Base-by-base conservation (phyloP, 2,329 filamentous ascomycete genomes). In the Ceratocystiopsis minuta region DNA sequence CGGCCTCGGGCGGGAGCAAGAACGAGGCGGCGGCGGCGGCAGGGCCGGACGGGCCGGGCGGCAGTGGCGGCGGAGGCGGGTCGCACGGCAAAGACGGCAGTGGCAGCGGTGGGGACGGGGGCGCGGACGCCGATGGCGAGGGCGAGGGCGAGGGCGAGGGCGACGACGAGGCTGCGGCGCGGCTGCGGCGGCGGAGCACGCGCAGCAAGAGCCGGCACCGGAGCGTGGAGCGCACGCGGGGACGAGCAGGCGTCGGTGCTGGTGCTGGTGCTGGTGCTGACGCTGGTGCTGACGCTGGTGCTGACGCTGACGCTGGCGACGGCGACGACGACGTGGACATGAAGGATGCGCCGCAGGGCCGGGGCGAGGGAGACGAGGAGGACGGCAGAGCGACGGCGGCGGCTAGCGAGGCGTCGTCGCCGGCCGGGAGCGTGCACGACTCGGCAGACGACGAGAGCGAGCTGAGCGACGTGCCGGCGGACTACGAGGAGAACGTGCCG, bases 371-470 rank as follows among this genome's bases (percentile, higher is more conserved):
- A 45, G 55, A 61, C 34, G 57, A 50, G 6, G 59, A 55, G 13
- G 58, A 49, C 35, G 52, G 34, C 50, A 56, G 6, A 1, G 52
- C 52, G 52, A 37, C 51, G 57, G 37, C 51, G 56, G 40, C 40
- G 53, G 46, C 42, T 44, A 52, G 45, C 46, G 54, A 52, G n/a
- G 43, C 50, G 3, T 72, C 63, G 39, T 76, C 73, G 43, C 66
- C 68, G 6, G 65, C 67, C 0, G 70, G 68, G 6, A 82, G 72
- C 45, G 59, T 76, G 9, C 71, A 77, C 45, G 75, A 79, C 46
- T 77, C 70, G 35, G 76, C 72, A 0, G 76, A 80, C 47, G 75
- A 79, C 42, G 77, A 81, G 55, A 80, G 75, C 52, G 77, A 80
- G 47, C 61, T 81, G 0, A 80, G 75, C 41, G 78, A 81, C 46